phyloP scores from a whole-genome alignment of 1,284 basidiomycete species.

The Phellopilus nigrolimitatus region DNA sequence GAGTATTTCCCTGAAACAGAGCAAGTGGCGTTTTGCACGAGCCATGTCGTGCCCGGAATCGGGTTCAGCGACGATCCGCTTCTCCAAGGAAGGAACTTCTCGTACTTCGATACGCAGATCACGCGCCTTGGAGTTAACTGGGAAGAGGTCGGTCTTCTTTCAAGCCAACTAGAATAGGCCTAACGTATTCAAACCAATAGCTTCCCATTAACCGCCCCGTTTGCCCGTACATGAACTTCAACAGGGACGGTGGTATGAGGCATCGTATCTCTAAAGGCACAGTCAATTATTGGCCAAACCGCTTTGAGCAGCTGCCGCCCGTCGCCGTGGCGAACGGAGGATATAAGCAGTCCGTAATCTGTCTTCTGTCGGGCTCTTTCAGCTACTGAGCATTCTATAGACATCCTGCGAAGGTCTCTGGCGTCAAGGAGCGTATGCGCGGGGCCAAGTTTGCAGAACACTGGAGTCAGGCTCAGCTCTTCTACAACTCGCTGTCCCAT shows the following conservation, averaged over 20 bases:
- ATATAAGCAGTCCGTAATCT: slow-evolving; percentile 46
- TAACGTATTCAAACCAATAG: no score
- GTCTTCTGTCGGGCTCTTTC: neutral
- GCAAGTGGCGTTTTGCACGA: slow-evolving; percentile 79
- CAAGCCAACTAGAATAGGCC: no score
- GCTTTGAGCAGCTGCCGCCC: slow-evolving; percentile 50
- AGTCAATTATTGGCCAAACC: slow-evolving; percentile 76
- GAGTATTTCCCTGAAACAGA: slow-evolving; percentile 84
- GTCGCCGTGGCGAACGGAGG: slow-evolving; percentile 48
- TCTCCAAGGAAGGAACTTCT: slow-evolving; percentile 81
- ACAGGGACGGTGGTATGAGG: slow-evolving; percentile 61
- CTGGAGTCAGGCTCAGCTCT: slow-evolving; percentile 66
- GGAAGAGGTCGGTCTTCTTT: slow-evolving; percentile 44
- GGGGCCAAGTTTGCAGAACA: slow-evolving; percentile 73
- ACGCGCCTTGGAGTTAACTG: slow-evolving; percentile 71
- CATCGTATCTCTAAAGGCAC: slow-evolving; percentile 56
- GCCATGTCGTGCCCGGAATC: slow-evolving; percentile 78
- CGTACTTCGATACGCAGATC: slow-evolving; percentile 79
- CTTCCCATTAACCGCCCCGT: slow-evolving; percentile 80
- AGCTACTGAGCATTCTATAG: slow-evolving; percentile 28
- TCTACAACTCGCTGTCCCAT: slow-evolving; percentile 69
- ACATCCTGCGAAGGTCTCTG: slow-evolving; percentile 46
- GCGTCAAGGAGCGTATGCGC: slow-evolving; percentile 65
- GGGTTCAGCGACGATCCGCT: slow-evolving; percentile 79
- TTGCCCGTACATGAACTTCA: slow-evolving; percentile 73